Evolutionary conservation across 371 early-diverging fungal species (phyloP), one percentile per base, ranked within the genome.

Genomic region (Circinella minor): DNA sequence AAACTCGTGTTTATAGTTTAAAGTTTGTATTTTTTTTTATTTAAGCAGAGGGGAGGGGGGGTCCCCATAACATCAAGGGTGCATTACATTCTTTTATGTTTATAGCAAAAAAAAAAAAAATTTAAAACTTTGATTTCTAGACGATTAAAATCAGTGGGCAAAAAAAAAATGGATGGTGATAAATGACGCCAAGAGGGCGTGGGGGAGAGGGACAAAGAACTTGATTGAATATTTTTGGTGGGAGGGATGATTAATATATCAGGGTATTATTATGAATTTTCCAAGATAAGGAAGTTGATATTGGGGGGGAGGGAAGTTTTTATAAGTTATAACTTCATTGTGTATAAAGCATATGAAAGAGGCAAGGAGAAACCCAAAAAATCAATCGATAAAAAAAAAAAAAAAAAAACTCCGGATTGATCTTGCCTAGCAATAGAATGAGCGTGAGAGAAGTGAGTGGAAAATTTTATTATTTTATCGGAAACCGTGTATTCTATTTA

Each of bases 211-310:
- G 27, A 27, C 27, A 27, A 27, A 27, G 2, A 27, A 27, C 27
- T 27, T 2, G 2, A 27, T 27, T 27, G 27, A 2, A 27, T 27
- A n/a, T 27, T 27, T 27, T 27, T 27, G 27, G 27, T 27, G 1
- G 27, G 27, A 27, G 27, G 2, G 27, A 27, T 27, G 27, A 27
- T 2, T 27, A 27, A 0, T 27, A 27, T 27, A 27, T 27, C 27
- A 27, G 27, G 11, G 6, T 43, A 9, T 43, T 43, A 43, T 43
- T 43, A 43, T 43, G 43, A 43, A 27, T 63, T 27, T 63, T 20
- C 63, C 63, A 48, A 48, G 63, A 63, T 63, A 63, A 48, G 63
- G 63, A 63, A 63, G 48, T 36, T 47, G 63, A 63, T 63, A 63
- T 63, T 48, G 63, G 63, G 48, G 63, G 27, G 43, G 11, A 43